Base-by-base conservation (phyloP, 176 grass and related monocot species). In the Carex parvula region DNA sequence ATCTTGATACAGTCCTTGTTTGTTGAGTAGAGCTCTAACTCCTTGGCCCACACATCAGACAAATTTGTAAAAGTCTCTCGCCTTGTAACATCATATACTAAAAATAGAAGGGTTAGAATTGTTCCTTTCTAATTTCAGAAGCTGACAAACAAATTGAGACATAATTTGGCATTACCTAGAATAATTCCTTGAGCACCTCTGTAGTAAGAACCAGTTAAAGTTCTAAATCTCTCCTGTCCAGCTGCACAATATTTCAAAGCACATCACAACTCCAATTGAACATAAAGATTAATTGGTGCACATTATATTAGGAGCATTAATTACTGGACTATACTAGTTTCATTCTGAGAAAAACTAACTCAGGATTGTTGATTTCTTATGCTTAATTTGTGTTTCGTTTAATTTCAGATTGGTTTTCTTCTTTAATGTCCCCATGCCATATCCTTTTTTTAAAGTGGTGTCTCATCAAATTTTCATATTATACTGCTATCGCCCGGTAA, bases 71-170 rank as follows among this genome's bases (percentile, higher is more conserved):
- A 99, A 84, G 83, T 95, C 64, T 95, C 91, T 84, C 96, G 84
- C 80, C 87, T 91, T 56, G 96, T 99, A 70, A 95, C 93, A 64
- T 99, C 96, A 89, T 99, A 99, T 81, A 99, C 96, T 99, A 91
- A 65, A 89, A 86, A 78, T 11, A 84, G 50, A 65, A 54, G 18
- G 55, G 63, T 81, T 66, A 13, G 32, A 64, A 64, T 17, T 24
- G 58, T 48, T 64, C 59, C n/a, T 2, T 10, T 57, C 39, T 78
- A 60, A 32, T 57, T 78, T 66, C 32, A 69, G 68, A n/a, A 33
- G 17, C 30, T 83, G 42, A 63, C 10, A 76, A 79, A 80, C 18
- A 1, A 79, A 60, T 75, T 46, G 39, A 82, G 26, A 79, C 65
- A 42, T 1, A 86, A 72, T 57, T 60, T 63, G 53, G 5, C 37